Base-by-base conservation (phyloP, 257 asterid species). In the Cruciata laevipes region DNA sequence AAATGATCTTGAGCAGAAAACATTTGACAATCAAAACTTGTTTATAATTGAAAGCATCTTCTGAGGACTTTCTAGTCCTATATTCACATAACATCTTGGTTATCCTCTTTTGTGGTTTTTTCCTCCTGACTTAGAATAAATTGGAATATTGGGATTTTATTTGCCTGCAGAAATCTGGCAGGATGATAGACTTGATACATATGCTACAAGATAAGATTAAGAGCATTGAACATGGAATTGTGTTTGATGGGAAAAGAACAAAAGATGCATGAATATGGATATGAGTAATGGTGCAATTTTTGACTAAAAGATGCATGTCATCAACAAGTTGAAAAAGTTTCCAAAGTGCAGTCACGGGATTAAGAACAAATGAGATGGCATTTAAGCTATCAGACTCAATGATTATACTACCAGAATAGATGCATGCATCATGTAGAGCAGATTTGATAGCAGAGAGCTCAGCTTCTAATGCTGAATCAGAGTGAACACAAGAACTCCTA, bases 81-180 rank as follows among this genome's bases (percentile, higher is more conserved):
- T 17, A 0, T 31, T 32, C 32, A 23, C 32, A 56, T n/a, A 4
- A 7, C 11, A 40, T 40, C 49, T 40, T 12, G 10, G 23, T 31
- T 56, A 23, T 55, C 24, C 27, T 65, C 59, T 65, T 42, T 65
- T 65, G 24, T 40, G 12, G 20, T 23, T 3, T 5, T 47, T 47
- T 44, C n/a, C 42, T 47, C 31, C 42, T 49, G 69, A 66, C 27
- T 47, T 44, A 16, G 69, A 47, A 6, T 12, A 24, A 21, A 31
- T 21, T 16, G 5, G 32, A 32, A 14, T 10, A 17, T 47, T 10
- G 23, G 40, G 38, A 33, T 13, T 56, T 35, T 38, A 18, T 24
- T 24, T 70, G 57, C 66, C 24, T 81, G 75, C 87, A 93, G 99
- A 88, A 82, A 73, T 85, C 96, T 21, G 96, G 95, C 20, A 82